A percentile compares a stretch with the other conserved stretches of the same genome.
These are phyloP conservation scores for Acorus gramineus DNA, from an alignment of 106 monocot species.

Conservation along the genomic window DNA sequence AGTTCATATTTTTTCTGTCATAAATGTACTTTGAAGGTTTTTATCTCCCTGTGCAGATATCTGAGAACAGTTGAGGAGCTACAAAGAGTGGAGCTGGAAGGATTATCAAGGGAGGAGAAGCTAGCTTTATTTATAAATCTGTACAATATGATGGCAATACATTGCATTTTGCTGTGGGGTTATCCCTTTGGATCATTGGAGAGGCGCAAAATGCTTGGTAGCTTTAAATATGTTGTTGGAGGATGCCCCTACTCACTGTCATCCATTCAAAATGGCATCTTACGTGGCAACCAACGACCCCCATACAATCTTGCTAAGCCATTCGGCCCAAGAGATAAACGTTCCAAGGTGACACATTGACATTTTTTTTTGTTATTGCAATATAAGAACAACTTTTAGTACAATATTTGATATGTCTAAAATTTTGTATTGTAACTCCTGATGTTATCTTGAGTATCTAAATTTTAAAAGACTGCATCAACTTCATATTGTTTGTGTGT, in stretches of 20 bases:
- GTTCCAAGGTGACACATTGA: conserved; percentile 36
- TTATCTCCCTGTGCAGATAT: conserved; percentile 33
- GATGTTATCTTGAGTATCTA: too few relatives aligned
- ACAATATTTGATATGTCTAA: too few relatives aligned
- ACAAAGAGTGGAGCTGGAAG: conserved; percentile 67
- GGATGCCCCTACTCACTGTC: conserved; percentile 78
- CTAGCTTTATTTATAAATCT: conserved; percentile 92
- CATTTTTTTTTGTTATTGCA: neutral
- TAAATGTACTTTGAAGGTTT: neutral
- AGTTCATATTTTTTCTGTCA: neutral
- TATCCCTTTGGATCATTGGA: conserved; percentile 55
- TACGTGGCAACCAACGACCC: conserved; percentile 77
- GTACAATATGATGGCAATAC: conserved; percentile 91
- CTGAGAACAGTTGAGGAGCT: conserved; percentile 77
- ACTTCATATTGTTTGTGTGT: too few relatives aligned
- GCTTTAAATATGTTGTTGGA: conserved; percentile 86
- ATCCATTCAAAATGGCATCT: conserved; percentile 83
- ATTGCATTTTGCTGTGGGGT: conserved; percentile 66
- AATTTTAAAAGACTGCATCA: too few relatives aligned
- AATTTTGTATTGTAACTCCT: too few relatives aligned
- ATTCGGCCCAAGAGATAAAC: conserved; percentile 68
- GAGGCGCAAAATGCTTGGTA: conserved; percentile 66
- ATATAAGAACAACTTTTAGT: neutral
- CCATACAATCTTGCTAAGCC: conserved; percentile 84
- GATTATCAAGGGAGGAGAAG: conserved; percentile 73